Conservation (phyloP, 2,329 filamentous ascomycete genomes). For the Arthrobotrys pseudoclavata region DNA sequence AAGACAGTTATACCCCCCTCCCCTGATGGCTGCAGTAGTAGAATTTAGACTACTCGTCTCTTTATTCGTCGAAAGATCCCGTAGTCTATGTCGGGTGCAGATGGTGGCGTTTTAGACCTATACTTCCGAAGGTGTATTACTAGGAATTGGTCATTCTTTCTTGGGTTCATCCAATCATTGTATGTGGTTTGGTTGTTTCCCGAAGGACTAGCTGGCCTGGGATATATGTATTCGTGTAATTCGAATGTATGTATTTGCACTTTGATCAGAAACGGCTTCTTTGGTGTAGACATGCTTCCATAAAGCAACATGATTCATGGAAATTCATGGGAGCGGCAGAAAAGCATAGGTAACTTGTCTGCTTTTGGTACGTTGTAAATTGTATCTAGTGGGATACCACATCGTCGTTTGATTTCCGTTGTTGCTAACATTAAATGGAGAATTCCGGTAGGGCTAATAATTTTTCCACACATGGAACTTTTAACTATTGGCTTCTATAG, state of each 20-base stretch:
- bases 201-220: background rate
- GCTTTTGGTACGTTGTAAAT: conserved; percentile 2
- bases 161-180: conserved; percentile 1
- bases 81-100: conserved; percentile 26
- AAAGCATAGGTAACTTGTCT: background rate
- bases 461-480: background rate
- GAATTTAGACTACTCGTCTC: conserved; percentile 16
- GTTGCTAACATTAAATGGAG: background rate
- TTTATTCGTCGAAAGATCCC: conserved; percentile 33
- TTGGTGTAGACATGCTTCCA: background rate
- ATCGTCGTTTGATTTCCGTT: conserved; percentile 2
- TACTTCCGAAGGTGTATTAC: conserved; percentile 5
- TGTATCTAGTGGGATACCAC: background rate
- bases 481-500: conserved; percentile 8
- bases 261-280: conserved; percentile 9
- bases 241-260: conserved; percentile 9
- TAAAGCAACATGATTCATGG: conserved; percentile 12
- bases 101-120: conserved; percentile 36
- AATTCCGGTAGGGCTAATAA: background rate
- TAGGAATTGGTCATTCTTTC: conserved; percentile 27
- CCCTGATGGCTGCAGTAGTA: conserved; percentile 43
- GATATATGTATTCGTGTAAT: background rate
- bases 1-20: background rate
- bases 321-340: background rate
- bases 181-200: background rate